Percentiles rank a stretch among this genome's conserved stretches.
Conservation (phyloP, 768 basidiomycete species). For the Amanita polypyramis region DNA sequence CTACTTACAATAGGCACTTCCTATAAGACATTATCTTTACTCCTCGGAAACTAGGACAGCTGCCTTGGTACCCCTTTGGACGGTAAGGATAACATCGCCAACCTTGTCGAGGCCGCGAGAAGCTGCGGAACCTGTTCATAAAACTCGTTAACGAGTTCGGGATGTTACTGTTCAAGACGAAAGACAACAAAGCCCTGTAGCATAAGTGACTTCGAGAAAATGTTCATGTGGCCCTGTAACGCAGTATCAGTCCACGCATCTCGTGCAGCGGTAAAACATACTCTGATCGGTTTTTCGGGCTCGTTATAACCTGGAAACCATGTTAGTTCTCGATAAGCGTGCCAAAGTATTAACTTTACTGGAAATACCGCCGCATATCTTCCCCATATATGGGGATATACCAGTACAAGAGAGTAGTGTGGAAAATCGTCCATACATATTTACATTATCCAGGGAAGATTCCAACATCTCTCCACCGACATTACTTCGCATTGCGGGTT, state of each 20-base stretch:
- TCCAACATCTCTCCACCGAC: constrained; percentile 39
- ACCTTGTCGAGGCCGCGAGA: constrained; percentile 27
- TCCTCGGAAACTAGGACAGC: constrained; percentile 19
- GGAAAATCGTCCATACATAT: constrained; percentile 30
- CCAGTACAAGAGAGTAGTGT: constrained; percentile 9
- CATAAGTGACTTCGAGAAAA: constrained; percentile 30
- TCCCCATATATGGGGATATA: neutral
- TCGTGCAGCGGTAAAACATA: constrained; percentile 5
- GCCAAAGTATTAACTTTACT: neutral
- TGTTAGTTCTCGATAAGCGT: neutral
- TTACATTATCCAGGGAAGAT: constrained; percentile 25
- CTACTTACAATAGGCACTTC: too few relatives aligned
- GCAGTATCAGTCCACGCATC: neutral
- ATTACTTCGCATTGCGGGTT: constrained; percentile 11
- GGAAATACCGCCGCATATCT: constrained; percentile 6
- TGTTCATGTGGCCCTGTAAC: constrained; percentile 25
- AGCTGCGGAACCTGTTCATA: constrained; percentile 24
- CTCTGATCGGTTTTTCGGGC: constrained; percentile 1
- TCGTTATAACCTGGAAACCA: constrained; percentile 7
- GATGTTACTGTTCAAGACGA: constrained; percentile 20
- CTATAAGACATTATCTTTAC: neutral
- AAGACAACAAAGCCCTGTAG: constrained; percentile 33
- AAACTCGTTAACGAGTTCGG: constrained; percentile 19
- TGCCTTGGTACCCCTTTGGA: constrained; percentile 18
- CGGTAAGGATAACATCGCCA: constrained; percentile 25